A percentile compares a stretch with the other conserved stretches of the same genome.
Evolutionary conservation across 148 eudicot genomes (phyloP).

Genomic region (Rhododendron vialii): DNA sequence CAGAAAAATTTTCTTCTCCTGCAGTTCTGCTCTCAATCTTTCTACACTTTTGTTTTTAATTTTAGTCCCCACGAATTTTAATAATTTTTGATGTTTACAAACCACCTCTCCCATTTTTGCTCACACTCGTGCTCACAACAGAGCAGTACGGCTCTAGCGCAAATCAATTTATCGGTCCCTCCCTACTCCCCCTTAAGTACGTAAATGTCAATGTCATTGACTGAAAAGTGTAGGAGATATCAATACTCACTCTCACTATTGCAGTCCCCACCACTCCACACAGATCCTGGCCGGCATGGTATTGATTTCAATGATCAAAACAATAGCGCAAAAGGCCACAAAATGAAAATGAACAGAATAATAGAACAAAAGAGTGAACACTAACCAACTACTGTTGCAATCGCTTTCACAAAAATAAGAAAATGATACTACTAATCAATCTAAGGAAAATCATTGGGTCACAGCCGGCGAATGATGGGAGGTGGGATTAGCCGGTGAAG

Average conservation of each 20-base stretch:
- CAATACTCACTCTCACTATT: too few relatives aligned
- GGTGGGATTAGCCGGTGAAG: conserved; percentile 19
- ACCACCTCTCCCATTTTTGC: too few relatives aligned
- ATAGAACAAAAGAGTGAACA: background rate
- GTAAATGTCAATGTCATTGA: background rate
- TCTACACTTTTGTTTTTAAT: background rate
- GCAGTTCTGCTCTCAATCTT: background rate
- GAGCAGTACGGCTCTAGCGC: background rate
- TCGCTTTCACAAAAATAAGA: background rate
- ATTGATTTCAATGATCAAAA: background rate
- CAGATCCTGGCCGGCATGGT: background rate
- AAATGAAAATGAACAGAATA: background rate
- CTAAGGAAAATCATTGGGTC: background rate
- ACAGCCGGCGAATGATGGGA: conserved; percentile 23
- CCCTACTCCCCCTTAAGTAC: too few relatives aligned
- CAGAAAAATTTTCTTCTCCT: background rate
- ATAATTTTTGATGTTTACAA: too few relatives aligned
- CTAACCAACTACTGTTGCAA: background rate
- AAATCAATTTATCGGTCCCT: background rate
- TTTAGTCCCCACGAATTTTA: background rate
- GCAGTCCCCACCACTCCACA: background rate
- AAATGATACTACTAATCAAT: background rate
- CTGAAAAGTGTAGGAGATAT: background rate
- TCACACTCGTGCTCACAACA: too few relatives aligned
- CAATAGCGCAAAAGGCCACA: background rate